Base-by-base conservation (phyloP, 129 eudicot species). In the Daucus carota region DNA sequence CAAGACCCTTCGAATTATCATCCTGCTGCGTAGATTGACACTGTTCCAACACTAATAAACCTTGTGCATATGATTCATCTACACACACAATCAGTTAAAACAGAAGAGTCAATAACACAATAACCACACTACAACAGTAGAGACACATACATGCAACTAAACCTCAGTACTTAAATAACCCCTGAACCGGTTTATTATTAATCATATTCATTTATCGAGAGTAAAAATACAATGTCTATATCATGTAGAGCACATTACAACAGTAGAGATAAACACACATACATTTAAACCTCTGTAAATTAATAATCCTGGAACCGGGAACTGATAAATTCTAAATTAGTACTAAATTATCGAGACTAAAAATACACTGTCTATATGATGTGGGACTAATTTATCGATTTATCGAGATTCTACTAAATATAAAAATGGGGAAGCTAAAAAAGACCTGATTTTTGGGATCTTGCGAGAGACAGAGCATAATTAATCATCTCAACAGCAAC, bases 41-140 rank as follows among this genome's bases (percentile, higher is more conserved):
- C 79, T 94, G 98, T 73, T 94, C 92, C 81, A 94, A 85, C 29
- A 91, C 87, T 79, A 94, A 80, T 74, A 87, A 80, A 60, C 88
- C 96, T 82, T 85, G 86, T 40, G 85, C 91, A 70, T 86, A 91
- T 18, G 98, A 91, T 75, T 86, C 98, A 79, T 88, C 96, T 91
- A 81, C 86, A 75, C n/a, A 77, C 48, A 9, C 80, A 48, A 54
- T 47, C 31, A 41, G 8, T 43, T 17, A 20, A 38, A 77, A 34
- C 15, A 54, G n/a, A 54, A 3, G 16, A 16, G 1, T 16, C 4
- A 18, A 16, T 3, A 48, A 48, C 59, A 0, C 8, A 5, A 18
- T 17, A 18, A 48, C 24, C 59, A 48, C 59, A 48, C 59, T 48
- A 18, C 0, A 48, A 48, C 24, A 7, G 59, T 48, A 46, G 0